These are phyloP conservation scores for Dactylellina sp. DNA, from an alignment of 2,329 filamentous ascomycete species.

Conservation along the genomic window DNA sequence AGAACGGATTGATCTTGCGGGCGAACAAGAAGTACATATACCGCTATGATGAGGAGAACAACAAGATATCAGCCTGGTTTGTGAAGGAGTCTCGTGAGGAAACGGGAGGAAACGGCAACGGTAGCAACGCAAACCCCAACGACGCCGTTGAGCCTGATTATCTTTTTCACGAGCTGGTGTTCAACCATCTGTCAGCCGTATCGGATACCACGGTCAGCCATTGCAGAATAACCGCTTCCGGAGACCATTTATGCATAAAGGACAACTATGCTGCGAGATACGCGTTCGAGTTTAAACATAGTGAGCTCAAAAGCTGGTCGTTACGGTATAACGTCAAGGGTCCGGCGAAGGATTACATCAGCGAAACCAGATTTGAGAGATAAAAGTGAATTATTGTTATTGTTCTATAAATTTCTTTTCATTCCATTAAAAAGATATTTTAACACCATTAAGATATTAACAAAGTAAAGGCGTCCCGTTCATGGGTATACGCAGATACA, in stretches of 20 bases:
- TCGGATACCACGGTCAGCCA: conserved; percentile 2
- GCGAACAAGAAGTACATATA: conserved; percentile 52
- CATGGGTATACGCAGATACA: no score
- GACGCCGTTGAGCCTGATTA: conserved; percentile 26
- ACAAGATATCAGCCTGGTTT: conserved; percentile 44
- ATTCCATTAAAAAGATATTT: no score
- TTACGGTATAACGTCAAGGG: conserved; percentile 38
- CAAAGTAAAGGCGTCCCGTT: background rate
- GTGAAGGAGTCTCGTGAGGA: conserved; percentile 32
- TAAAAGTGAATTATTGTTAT: background rate
- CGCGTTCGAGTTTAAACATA: conserved; percentile 14
- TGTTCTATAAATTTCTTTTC: conserved; percentile 1
- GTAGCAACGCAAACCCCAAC: conserved; percentile 22
- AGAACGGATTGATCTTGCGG: conserved; percentile 14
- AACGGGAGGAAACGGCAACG: background rate
- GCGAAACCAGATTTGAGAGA: conserved; percentile 33
- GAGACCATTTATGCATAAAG: conserved; percentile 42
- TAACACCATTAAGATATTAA: conserved; percentile 13
- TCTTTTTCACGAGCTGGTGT: conserved; percentile 37
- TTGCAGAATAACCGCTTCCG: conserved; percentile 21
- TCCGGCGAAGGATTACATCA: conserved; percentile 40
- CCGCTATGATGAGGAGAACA: conserved; percentile 18
- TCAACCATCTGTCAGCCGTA: background rate
- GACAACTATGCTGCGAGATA: conserved; percentile 43
- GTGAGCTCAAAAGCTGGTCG: conserved; percentile 21